phyloP scores from a whole-genome alignment of 2,329 filamentous ascomycete genomes.

The Trichoderma polysporum region DNA sequence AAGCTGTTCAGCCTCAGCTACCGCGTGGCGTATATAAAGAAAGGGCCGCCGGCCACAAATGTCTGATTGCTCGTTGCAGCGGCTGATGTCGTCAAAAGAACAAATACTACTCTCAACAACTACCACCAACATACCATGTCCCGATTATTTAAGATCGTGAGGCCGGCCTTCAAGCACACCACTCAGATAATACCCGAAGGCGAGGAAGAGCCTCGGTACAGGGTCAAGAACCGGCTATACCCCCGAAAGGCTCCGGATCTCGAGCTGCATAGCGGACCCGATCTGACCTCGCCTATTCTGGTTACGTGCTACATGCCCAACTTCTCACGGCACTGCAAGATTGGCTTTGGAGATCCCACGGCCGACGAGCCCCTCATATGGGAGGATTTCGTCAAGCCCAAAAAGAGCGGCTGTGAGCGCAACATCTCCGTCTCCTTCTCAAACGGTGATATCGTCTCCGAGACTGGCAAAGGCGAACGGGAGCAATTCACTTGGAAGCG shows the following conservation, averaged over 20 bases:
- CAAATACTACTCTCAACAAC: not conserved
- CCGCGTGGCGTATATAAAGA: not conserved
- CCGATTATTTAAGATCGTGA: conserved; percentile 5
- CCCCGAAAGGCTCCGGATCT: conserved; percentile 18
- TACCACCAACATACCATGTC: not conserved
- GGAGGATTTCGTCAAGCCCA: conserved; percentile 25
- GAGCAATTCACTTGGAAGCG: conserved; percentile 24
- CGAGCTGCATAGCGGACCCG: conserved; percentile 21
- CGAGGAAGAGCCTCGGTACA: conserved; percentile 10
- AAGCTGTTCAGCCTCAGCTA: not conserved
- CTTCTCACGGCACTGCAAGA: conserved; percentile 22
- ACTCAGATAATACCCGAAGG: conserved; percentile 12
- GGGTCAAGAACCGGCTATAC: conserved; percentile 14
- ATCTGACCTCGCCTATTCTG: conserved; percentile 5
- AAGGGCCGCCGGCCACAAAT: not conserved
- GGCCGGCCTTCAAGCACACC: conserved; percentile 2
- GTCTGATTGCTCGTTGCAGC: not conserved
- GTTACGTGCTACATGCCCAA: conserved; percentile 24
- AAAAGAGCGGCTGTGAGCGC: conserved; percentile 14
- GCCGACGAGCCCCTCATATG: conserved; percentile 16
- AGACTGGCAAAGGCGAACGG: conserved; percentile 5
- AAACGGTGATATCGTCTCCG: not conserved
- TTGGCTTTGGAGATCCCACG: conserved; percentile 25
- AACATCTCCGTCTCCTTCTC: conserved; percentile 7
- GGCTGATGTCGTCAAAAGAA: no score